Evolutionary conservation across 139 green algal genomes (phyloP), one percentile per base, ranked within the genome.

Genomic region (Astrephomene gubernaculifera): DNA sequence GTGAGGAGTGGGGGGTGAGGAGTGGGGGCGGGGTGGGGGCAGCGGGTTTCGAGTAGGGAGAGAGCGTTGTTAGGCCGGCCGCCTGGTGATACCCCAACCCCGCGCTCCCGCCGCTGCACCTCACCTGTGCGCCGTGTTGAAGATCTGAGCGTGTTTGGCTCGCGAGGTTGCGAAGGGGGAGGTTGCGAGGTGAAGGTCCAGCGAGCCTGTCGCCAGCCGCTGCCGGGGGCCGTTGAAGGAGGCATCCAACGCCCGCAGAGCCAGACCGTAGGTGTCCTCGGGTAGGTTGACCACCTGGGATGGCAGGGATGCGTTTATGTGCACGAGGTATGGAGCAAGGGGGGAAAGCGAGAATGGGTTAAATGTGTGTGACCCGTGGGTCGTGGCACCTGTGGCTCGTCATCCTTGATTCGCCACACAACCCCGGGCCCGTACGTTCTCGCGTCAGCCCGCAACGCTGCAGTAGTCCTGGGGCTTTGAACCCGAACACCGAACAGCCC

Each of bases 101-200:
- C 9, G n/a, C 33, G n/a, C 43, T 24, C 31, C 31, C 8, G n/a
- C 14, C 5, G 44, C 64, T 35, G 19, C 57, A 67, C 1, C 75
- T 60, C 43, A 79, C 79, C 60, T 85, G 38, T 63, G 22, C 17
- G 85, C 85, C 2, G 82, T 76, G 70, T 89, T 86, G 85, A 79
- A 79, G 25, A 89, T 83, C 54, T 79, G 75, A 27, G 76, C 76
- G 38, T 85, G 85, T 45, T 89, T 89, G 41, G 67, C 61, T 10
- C 44, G 54, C 2, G 78, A 86, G 5, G 76, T 82, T 44, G 68
- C 43, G 45, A 70, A 89, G 17, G 85, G 85, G 31, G 63, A 63
- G 33, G 70, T 71, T 24, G 21, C 2, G 27, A 89, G 70, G 29
- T 82, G 31, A 29, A 76, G 64, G 45, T 75, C 71, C 7, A 52